phyloP scores from a whole-genome alignment of 2,329 filamentous ascomycete species.

The Daldinia sp. region DNA sequence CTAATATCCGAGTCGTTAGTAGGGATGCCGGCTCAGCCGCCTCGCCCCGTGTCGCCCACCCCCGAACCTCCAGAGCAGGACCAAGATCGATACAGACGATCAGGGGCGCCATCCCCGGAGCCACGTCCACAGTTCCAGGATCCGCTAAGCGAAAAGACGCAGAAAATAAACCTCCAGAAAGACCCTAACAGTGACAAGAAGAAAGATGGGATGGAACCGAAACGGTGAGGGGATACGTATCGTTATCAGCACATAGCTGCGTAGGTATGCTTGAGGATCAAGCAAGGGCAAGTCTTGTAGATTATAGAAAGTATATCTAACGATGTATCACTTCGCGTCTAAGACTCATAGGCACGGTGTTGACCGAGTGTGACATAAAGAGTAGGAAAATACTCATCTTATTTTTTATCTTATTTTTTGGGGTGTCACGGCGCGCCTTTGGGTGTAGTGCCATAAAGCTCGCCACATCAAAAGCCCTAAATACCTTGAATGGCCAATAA shows the following conservation, averaged over 20 bases:
- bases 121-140: conserved; percentile 29
- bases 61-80: conserved; percentile 8
- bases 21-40: neutral
- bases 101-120: conserved; percentile 45
- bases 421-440: neutral
- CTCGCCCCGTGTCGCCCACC: no score
- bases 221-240: neutral
- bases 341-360: neutral
- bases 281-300: neutral
- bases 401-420: neutral
- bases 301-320: neutral
- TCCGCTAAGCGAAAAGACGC: neutral
- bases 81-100: conserved; percentile 40
- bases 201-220: neutral
- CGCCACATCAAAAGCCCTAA: neutral
- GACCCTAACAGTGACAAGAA: neutral
- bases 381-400: neutral
- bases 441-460: neutral
- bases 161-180: neutral
- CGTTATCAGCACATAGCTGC: no score
- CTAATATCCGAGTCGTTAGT: neutral
- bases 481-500: neutral
- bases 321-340: neutral
- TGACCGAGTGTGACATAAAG: no score
- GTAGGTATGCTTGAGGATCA: no score